phyloP scores from a whole-genome alignment of 2,329 filamentous ascomycete genomes.

The Periconia macrospinosa region DNA sequence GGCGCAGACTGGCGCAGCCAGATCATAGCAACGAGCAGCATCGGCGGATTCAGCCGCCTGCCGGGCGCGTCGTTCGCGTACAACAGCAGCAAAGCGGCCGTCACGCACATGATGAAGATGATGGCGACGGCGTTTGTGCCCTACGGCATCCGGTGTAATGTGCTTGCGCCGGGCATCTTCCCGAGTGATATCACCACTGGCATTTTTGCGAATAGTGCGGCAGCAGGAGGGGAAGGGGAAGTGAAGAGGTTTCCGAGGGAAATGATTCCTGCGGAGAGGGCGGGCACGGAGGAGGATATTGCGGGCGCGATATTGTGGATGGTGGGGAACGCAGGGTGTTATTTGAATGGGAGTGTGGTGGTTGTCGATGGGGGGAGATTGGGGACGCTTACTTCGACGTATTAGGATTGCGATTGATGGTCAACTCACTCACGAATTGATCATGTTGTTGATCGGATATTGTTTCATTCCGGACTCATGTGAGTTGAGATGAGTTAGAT shows the following conservation, averaged over 20 bases:
- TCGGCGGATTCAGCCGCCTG: slow-evolving; percentile 19
- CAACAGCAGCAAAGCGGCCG: slow-evolving; percentile 47
- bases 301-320: slow-evolving; percentile 67
- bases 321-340: slow-evolving; percentile 65
- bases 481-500: too few relatives aligned
- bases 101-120: slow-evolving; percentile 54
- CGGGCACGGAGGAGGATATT: slow-evolving; percentile 66
- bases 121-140: slow-evolving; percentile 47
- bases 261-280: slow-evolving; percentile 56
- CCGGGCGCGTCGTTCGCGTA: slow-evolving; percentile 21
- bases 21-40: slow-evolving; percentile 23
- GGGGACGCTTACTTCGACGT: slow-evolving; percentile 58
- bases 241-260: slow-evolving; percentile 4
- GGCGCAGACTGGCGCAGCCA: slow-evolving; percentile 16
- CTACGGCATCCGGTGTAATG: slow-evolving; percentile 53
- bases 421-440: too few relatives aligned
- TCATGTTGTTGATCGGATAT: too few relatives aligned
- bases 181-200: slow-evolving; percentile 20
- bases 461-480: too few relatives aligned
- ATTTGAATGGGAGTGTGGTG: slow-evolving; percentile 65
- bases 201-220: slow-evolving; percentile 6
- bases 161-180: slow-evolving; percentile 51
- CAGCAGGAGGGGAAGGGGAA: neutral
- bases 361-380: slow-evolving; percentile 67
- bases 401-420: slow-evolving; percentile 41